Percentiles rank a stretch among this genome's conserved stretches.
These are phyloP conservation scores for Coprinellus micaceus DNA, from an alignment of 768 basidiomycete species.

Conservation along the genomic window DNA sequence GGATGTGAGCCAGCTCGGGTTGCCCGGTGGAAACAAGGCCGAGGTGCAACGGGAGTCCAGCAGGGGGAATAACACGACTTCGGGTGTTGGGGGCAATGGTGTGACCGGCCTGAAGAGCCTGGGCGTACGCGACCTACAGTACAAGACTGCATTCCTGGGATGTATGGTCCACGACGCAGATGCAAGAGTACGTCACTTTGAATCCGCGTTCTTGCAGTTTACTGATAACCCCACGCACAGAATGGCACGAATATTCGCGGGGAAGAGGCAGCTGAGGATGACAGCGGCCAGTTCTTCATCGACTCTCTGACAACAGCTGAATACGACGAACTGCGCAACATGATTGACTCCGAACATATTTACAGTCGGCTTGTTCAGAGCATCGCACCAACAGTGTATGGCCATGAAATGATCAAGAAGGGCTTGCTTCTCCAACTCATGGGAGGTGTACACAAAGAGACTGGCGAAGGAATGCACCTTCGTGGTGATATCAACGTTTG, in stretches of 20 bases:
- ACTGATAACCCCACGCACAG: conserved; percentile 34
- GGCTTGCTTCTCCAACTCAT: conserved; percentile 93
- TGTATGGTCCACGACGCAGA: conserved; percentile 96
- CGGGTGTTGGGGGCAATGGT: conserved; percentile 69
- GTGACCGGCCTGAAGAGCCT: conserved; percentile 92
- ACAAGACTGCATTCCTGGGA: conserved; percentile 97
- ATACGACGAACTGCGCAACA: conserved; percentile 88
- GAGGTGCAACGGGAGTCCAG: conserved; percentile 86
- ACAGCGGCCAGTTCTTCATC: conserved; percentile 80
- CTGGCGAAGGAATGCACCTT: conserved; percentile 94
- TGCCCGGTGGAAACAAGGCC: conserved; percentile 91
- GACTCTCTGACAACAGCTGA: conserved; percentile 89
- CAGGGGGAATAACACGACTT: conserved; percentile 56
- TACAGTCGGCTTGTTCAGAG: conserved; percentile 91
- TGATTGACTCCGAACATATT: conserved; percentile 94
- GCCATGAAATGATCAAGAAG: conserved; percentile 99
- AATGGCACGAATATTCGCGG: conserved; percentile 85
- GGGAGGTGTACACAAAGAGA: conserved; percentile 98
- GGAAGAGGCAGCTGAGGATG: conserved; percentile 77
- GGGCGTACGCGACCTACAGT: conserved; percentile 93
- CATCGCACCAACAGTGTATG: conserved; percentile 97
- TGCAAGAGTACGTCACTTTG: conserved; percentile 60
- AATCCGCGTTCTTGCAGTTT: neutral
- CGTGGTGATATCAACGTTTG: conserved; percentile 98
- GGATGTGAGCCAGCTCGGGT: conserved; percentile 91